Conservation (phyloP, 192 early-diverging fungal species). For the Gaertneriomyces semiglobifer region DNA sequence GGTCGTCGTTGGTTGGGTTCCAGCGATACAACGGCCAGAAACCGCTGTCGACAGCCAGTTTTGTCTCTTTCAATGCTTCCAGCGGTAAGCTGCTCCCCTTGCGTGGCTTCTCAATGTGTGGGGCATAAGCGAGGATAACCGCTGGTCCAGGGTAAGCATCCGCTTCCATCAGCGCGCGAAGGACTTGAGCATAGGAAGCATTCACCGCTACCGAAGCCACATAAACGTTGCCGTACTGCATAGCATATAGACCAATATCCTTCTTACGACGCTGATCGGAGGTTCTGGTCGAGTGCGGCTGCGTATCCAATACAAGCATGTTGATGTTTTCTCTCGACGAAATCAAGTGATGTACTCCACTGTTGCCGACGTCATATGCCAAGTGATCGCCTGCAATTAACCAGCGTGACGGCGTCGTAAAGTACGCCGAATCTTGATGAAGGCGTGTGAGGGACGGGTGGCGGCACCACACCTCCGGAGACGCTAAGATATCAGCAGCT, state of each 20-base stretch:
- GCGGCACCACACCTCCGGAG: constrained; percentile 25
- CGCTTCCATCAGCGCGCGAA: constrained; percentile 86
- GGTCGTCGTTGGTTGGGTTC: constrained; percentile 66
- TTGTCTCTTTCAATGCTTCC: constrained; percentile 79
- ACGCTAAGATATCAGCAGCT: constrained; percentile 45
- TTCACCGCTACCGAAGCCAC: constrained; percentile 89
- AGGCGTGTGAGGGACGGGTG: constrained; percentile 27
- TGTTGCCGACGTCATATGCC: constrained; percentile 82
- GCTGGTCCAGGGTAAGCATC: constrained; percentile 85
- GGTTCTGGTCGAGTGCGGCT: constrained; percentile 68
- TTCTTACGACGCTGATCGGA: constrained; percentile 65
- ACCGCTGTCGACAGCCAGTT: constrained; percentile 83
- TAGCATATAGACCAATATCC: constrained; percentile 92
- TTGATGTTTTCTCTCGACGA: constrained; percentile 80
- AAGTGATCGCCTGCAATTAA: constrained; percentile 83
- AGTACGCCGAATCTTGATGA: constrained; percentile 40
- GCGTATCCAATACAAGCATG: constrained; percentile 86
- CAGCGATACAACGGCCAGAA: constrained; percentile 95
- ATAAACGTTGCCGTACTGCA: constrained; percentile 87
- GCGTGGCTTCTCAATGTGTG: constrained; percentile 38
- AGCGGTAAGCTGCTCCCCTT: constrained; percentile 42
- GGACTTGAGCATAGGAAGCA: constrained; percentile 81
- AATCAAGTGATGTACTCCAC: constrained; percentile 88
- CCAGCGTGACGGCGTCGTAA: constrained; percentile 75
- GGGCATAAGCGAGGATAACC: constrained; percentile 85